A percentile compares a stretch with the other conserved stretches of the same genome.
Conservation (phyloP, 2,329 filamentous ascomycete species). For the Penicillium brasilianum region DNA sequence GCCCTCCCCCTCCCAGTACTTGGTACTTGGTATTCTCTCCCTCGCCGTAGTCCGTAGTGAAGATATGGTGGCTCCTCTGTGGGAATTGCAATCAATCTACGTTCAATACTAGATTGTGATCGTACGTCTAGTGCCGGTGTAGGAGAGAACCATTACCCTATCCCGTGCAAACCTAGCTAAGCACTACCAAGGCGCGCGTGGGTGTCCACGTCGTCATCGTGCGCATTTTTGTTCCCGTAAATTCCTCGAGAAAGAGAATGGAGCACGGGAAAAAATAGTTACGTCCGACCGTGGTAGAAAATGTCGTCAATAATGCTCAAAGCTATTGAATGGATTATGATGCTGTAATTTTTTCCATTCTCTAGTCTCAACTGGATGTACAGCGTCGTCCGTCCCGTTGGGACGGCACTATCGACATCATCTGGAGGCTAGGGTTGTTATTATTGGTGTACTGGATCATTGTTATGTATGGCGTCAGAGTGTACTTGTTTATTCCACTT, state of each 20-base stretch:
- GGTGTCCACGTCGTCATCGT: conserved; percentile 23
- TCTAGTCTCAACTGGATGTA: neutral
- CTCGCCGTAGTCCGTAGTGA: neutral
- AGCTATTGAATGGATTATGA: conserved; percentile 24
- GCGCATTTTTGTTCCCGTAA: conserved; percentile 20
- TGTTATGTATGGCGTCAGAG: neutral
- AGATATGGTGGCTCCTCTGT: neutral
- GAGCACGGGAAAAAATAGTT: neutral
- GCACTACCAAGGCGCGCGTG: neutral
- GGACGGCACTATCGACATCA: conserved; percentile 2
- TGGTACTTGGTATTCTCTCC: neutral
- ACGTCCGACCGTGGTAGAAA: conserved; percentile 7
- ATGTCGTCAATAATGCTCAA: conserved; percentile 28
- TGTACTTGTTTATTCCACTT: neutral
- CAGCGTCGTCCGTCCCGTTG: neutral
- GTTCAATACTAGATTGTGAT: neutral
- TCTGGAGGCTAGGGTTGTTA: neutral
- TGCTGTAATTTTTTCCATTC: neutral
- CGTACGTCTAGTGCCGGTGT: neutral
- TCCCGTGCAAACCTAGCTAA: neutral
- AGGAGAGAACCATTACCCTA: neutral
- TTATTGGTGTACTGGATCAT: conserved; percentile 2
- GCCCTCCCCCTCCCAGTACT: neutral
- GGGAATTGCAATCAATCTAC: neutral
- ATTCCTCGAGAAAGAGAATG: conserved; percentile 14